A percentile compares a stretch with the other conserved stretches of the same genome.
Conservation (phyloP, 306 rosid species). For the Quercus bicolor region DNA sequence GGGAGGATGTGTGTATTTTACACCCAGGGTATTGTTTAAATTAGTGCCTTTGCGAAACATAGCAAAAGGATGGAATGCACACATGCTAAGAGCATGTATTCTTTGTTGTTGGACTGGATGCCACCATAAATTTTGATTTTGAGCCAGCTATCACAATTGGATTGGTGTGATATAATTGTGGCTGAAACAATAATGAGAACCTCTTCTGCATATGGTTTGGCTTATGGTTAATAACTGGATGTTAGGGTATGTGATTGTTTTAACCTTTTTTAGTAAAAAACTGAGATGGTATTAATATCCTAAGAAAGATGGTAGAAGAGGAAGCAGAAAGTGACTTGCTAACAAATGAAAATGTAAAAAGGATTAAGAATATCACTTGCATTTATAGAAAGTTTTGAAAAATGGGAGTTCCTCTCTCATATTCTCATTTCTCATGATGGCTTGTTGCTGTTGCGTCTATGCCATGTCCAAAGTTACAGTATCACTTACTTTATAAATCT, state of each 20-base stretch:
- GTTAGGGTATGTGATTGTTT: neutral
- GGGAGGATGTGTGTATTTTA: neutral
- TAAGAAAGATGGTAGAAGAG: neutral
- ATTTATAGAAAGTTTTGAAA: neutral
- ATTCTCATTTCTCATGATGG: slow-evolving; percentile 4
- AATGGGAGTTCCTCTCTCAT: neutral
- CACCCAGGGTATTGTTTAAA: neutral
- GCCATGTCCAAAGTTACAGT: neutral
- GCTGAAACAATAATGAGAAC: neutral
- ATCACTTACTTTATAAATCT: neutral
- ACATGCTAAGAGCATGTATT: neutral
- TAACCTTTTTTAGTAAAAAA: neutral
- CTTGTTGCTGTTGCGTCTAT: neutral
- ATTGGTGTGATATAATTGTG: neutral
- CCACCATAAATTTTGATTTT: neutral
- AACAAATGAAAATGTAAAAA: neutral
- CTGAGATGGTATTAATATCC: neutral
- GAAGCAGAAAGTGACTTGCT: neutral
- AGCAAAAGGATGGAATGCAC: neutral
- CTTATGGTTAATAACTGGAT: neutral
- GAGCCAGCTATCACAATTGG: neutral
- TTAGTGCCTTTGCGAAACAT: neutral
- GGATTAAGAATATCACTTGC: neutral
- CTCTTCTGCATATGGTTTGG: neutral
- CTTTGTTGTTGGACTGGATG: slow-evolving; percentile 3